Percentiles rank a stretch among this genome's conserved stretches.
These are phyloP conservation scores for Leccinum longicurvipes DNA, from an alignment of 768 basidiomycete species.

Conservation along the genomic window DNA sequence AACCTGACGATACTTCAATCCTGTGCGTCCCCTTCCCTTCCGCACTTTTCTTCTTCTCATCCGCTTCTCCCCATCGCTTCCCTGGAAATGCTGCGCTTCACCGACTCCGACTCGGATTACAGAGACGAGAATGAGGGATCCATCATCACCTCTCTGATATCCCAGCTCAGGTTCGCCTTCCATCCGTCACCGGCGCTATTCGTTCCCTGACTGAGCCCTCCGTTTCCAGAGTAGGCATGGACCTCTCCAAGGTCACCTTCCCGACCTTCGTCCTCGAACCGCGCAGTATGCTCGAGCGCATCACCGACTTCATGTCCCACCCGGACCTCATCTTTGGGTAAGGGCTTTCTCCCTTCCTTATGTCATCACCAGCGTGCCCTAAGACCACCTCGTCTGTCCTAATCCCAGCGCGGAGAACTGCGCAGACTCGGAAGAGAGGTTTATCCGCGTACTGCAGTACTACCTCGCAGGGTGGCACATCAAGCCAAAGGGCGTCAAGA, in stretches of 20 bases:
- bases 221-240: conserved; percentile 82
- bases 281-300: conserved; percentile 94
- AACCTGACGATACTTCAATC: conserved; percentile 88
- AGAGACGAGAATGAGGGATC: conserved; percentile 95
- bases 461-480: conserved; percentile 99
- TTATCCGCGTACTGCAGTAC: conserved; percentile 86
- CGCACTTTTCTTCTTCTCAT: conserved; percentile 30
- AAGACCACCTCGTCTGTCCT: conserved; percentile 15
- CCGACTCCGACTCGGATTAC: conserved; percentile 34
- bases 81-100: conserved; percentile 27
- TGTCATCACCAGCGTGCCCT: conserved; percentile 20
- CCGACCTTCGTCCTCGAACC: conserved; percentile 97
- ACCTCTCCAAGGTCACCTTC: conserved; percentile 90
- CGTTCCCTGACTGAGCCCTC: conserved; percentile 9
- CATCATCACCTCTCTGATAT: conserved; percentile 81
- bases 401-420: conserved; percentile 68
- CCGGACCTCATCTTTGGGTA: conserved; percentile 96
- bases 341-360: conserved; percentile 32
- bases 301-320: conserved; percentile 99
- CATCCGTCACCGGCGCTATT: not conserved
- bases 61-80: conserved; percentile 4
- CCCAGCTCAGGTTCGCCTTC: conserved; percentile 72
- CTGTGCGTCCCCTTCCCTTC: conserved; percentile 52
- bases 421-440: conserved; percentile 83
- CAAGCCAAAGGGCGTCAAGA: conserved; percentile 99